Percentiles rank a stretch among this genome's conserved stretches.
These are phyloP conservation scores for Suhomyces coccinellae DNA, from an alignment of 1,139 yeast species.

Conservation along the genomic window DNA sequence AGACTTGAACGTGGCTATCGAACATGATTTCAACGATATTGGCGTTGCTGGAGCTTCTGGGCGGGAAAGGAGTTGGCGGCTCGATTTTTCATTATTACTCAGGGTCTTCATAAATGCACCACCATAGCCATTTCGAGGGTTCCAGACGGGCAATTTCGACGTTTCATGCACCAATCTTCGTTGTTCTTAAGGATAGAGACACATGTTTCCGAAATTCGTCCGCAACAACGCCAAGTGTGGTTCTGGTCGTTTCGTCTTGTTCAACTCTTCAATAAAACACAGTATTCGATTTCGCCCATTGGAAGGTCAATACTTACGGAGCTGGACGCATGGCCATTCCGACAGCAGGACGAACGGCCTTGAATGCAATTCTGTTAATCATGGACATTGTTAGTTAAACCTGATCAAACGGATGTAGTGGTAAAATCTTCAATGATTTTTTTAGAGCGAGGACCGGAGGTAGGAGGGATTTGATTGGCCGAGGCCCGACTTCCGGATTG, in stretches of 20 bases:
- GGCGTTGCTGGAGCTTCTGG: too few relatives aligned
- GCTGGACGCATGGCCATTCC: conserved; percentile 47
- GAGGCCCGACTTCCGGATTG: conserved; percentile 33
- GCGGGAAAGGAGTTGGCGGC: too few relatives aligned
- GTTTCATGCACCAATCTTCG: neutral
- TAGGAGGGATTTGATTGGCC: conserved; percentile 41
- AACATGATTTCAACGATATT: too few relatives aligned
- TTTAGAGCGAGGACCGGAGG: conserved; percentile 20
- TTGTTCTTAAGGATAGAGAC: too few relatives aligned
- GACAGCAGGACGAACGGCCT: conserved; percentile 43
- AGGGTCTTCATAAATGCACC: too few relatives aligned
- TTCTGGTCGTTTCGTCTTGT: neutral
- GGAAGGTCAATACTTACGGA: conserved; percentile 37
- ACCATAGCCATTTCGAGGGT: neutral
- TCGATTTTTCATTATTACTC: too few relatives aligned
- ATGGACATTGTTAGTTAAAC: conserved; percentile 35
- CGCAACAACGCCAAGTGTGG: too few relatives aligned
- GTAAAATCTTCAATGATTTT: conserved; percentile 10
- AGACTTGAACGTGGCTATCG: too few relatives aligned
- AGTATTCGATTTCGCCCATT: neutral
- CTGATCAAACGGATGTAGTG: conserved; percentile 7
- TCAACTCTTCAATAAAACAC: too few relatives aligned
- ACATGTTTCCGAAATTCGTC: too few relatives aligned
- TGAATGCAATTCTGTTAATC: conserved; percentile 50
- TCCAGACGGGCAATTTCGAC: neutral